Conservation (phyloP, 2,329 filamentous ascomycete species). For the Sordariomycetes sp. region DNA sequence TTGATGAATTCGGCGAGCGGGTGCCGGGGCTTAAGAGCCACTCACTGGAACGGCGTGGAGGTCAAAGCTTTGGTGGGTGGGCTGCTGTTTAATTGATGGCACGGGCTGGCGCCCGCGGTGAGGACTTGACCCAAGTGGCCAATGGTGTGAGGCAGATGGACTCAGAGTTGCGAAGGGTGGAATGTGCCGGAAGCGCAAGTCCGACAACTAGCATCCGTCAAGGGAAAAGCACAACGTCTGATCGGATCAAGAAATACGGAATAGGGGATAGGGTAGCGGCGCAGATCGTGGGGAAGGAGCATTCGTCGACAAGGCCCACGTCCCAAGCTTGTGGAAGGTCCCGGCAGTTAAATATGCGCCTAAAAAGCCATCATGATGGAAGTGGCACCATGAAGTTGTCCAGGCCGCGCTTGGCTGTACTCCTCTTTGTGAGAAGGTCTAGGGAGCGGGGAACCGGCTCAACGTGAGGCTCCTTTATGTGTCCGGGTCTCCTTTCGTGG, state of each 20-base stretch:
- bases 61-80: not conserved
- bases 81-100: not conserved
- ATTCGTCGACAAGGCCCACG: not conserved
- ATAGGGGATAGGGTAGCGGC: not conserved
- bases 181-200: not conserved
- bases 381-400: not conserved
- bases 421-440: not conserved
- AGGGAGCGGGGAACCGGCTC: not conserved
- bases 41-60: not conserved
- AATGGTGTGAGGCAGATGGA: not conserved
- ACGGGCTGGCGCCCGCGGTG: not conserved
- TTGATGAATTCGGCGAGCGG: not conserved
- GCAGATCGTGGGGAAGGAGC: not conserved
- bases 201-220: not conserved
- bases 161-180: not conserved
- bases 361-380: not conserved
- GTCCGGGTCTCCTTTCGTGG: not conserved
- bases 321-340: not conserved
- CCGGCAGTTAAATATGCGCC: not conserved
- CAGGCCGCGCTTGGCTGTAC: not conserved
- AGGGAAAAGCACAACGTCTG: not conserved
- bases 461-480: not conserved
- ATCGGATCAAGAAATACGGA: not conserved
- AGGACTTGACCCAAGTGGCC: not conserved
- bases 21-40: not conserved